Conservation (phyloP, 371 early-diverging fungal genomes). For the Mortierella sp. region DNA sequence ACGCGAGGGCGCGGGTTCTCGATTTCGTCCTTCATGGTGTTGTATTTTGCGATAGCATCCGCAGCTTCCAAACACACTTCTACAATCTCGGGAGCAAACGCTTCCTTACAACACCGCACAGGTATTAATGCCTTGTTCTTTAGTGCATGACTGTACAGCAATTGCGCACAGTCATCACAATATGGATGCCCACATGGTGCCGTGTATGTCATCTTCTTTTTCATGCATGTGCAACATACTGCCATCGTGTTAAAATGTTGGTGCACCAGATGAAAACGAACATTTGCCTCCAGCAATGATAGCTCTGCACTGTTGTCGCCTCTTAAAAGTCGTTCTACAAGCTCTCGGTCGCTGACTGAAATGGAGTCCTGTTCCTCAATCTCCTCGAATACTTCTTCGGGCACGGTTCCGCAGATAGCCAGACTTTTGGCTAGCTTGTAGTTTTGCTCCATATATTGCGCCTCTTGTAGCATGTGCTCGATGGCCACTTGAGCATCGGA, state of each 20-base stretch:
- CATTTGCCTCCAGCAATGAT: not conserved
- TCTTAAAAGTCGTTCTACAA: constrained; percentile 8
- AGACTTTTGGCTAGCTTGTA: constrained; percentile 24
- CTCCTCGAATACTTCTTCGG: constrained; percentile 18
- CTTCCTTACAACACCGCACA: constrained; percentile 29
- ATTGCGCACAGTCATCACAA: constrained; percentile 25
- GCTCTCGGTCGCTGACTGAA: constrained; percentile 11
- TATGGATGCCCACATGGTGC: constrained; percentile 34
- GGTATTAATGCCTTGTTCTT: constrained; percentile 25
- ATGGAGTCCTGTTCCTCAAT: constrained; percentile 10
- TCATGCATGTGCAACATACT: constrained; percentile 22
- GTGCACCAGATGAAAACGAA: constrained; percentile 4
- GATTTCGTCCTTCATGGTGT: constrained; percentile 16
- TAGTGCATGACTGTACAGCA: constrained; percentile 21
- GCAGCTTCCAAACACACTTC: constrained; percentile 17
- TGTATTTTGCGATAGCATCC: constrained; percentile 9
- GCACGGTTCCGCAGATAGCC: constrained; percentile 8
- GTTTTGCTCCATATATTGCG: constrained; percentile 23
- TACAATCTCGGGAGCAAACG: constrained; percentile 5
- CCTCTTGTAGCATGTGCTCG: constrained; percentile 26
- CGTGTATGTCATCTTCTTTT: not conserved
- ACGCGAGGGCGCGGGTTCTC: constrained; percentile 23
- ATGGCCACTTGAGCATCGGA: constrained; percentile 39
- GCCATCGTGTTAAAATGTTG: constrained; percentile 7
- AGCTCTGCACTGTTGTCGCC: constrained; percentile 19